Base-by-base conservation (phyloP, 495 filamentous ascomycete genomes). In the Astrothelium subdiscretum region DNA sequence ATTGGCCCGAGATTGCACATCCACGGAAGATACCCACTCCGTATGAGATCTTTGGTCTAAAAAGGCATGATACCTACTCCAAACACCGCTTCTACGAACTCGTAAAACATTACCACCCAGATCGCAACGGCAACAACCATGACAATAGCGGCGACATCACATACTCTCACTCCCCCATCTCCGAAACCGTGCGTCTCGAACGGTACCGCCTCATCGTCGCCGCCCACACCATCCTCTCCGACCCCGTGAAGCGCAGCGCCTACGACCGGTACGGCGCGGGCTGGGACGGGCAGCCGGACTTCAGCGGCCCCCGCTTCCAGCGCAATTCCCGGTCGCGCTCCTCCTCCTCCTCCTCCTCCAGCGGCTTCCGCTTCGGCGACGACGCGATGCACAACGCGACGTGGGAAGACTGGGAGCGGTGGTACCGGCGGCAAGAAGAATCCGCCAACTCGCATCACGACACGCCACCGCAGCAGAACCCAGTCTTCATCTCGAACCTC, bases 341-440 rank as follows among this genome's bases (percentile, higher is more conserved):
- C 20, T 62, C 27, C 3, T 20, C 35, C 6, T 12, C 31, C 38
- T 2, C 43, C 31, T 15, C 60, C 22, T 31, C 62, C 13, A 29
- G 44, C 31, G 20, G 31, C 1, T 67, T 69, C 54, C 74, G 71
- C 44, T 57, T 67, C n/a, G 67, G 69, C 15, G 66, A 71, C 31
- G 69, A 75, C 59, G 78, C 82, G 22, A 85, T 92, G 69, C 77
- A 79, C 63, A 97, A 97, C 69, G 95, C 90, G 13, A 98, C 92
- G 0, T 98, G 94, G 94, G 94, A 98, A 70, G 95, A 98, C 71
- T 98, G 95, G 94, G 92, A 98, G 75, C 80, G 79, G 43, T 98
- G 89, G 87, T 83, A 90, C 67, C 76, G 83, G 26, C 77, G 83
- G 35, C 70, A 70, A 31, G 72, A 78, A 43, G 78, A 79, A 44